These are phyloP conservation scores for Polyporus tsugae DNA, from an alignment of 1,284 basidiomycete species.

Conservation along the genomic window DNA sequence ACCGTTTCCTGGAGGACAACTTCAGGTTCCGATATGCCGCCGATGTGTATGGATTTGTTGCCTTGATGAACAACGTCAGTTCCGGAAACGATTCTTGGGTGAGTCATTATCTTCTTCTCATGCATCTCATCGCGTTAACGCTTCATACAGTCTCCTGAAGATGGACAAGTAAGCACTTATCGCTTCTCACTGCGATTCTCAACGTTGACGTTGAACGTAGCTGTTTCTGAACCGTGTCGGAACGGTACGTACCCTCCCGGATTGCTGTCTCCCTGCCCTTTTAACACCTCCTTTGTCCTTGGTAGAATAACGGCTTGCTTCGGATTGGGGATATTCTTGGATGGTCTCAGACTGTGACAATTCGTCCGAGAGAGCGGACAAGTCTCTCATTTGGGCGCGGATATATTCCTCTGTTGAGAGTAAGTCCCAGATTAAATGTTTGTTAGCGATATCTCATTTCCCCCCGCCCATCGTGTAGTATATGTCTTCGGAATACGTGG, in stretches of 20 bases:
- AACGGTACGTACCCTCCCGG: slow-evolving; percentile 41
- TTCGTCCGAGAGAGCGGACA: slow-evolving; percentile 43
- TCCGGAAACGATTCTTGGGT: slow-evolving; percentile 61
- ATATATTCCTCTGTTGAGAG: slow-evolving; percentile 63
- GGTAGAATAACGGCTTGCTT: slow-evolving; percentile 57
- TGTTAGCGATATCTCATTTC: slow-evolving; percentile 1
- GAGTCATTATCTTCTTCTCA: slow-evolving; percentile 20
- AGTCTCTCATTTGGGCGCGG: slow-evolving; percentile 67
- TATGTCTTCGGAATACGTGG: slow-evolving; percentile 66
- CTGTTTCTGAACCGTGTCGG: slow-evolving; percentile 53
- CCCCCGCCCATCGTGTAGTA: slow-evolving; percentile 49
- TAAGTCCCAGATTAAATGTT: slow-evolving; percentile 40
- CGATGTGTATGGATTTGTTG: slow-evolving; percentile 57
- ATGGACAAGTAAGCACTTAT: slow-evolving; percentile 56
- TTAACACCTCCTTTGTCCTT: slow-evolving; percentile 8
- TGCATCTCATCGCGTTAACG: not conserved
- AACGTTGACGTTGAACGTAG: slow-evolving; percentile 34
- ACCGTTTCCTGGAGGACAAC: slow-evolving; percentile 51
- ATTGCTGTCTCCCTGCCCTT: not conserved
- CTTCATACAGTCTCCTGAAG: slow-evolving; percentile 53
- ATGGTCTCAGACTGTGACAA: slow-evolving; percentile 50
- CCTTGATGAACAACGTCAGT: slow-evolving; percentile 55
- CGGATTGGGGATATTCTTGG: slow-evolving; percentile 58
- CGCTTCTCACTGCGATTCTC: not conserved
- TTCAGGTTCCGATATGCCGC: slow-evolving; percentile 52